Percentiles rank a stretch among this genome's conserved stretches.
Conservation (phyloP, 2,329 filamentous ascomycete genomes). For the Hypoxylon sp. region DNA sequence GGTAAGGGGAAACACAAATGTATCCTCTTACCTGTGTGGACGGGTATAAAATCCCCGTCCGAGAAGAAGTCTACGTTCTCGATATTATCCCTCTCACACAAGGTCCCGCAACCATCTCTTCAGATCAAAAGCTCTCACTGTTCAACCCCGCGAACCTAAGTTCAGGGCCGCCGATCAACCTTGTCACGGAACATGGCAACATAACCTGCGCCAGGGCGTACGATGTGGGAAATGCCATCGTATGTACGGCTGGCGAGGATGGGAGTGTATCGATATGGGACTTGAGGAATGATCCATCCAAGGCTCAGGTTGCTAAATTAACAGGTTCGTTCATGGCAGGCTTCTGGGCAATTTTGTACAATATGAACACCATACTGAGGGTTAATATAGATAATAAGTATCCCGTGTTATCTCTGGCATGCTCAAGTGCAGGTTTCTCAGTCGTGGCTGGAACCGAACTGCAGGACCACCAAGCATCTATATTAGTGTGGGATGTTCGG, state of each 20-base stretch:
- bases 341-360: conserved; percentile 33
- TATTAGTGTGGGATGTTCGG: conserved; percentile 75
- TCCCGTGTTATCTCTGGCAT: conserved; percentile 76
- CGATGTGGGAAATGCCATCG: conserved; percentile 65
- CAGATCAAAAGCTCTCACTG: conserved; percentile 77
- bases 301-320: conserved; percentile 61
- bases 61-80: conserved; percentile 69
- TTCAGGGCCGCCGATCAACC: conserved; percentile 55
- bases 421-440: conserved; percentile 68
- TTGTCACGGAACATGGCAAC: conserved; percentile 69
- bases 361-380: conserved; percentile 41
- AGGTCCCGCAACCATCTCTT: conserved; percentile 74
- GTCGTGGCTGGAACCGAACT: conserved; percentile 82
- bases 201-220: conserved; percentile 74
- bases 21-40: conserved; percentile 60
- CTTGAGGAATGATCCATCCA: conserved; percentile 62
- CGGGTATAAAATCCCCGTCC: conserved; percentile 57
- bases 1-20: conserved; percentile 53
- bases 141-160: conserved; percentile 73
- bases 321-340: conserved; percentile 60
- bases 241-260: conserved; percentile 80
- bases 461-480: conserved; percentile 72
- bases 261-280: conserved; percentile 78
- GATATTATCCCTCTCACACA: conserved; percentile 67
- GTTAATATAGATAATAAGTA: conserved; percentile 58